Conservation (phyloP, 768 basidiomycete genomes). For the Boletus barrowsii region DNA sequence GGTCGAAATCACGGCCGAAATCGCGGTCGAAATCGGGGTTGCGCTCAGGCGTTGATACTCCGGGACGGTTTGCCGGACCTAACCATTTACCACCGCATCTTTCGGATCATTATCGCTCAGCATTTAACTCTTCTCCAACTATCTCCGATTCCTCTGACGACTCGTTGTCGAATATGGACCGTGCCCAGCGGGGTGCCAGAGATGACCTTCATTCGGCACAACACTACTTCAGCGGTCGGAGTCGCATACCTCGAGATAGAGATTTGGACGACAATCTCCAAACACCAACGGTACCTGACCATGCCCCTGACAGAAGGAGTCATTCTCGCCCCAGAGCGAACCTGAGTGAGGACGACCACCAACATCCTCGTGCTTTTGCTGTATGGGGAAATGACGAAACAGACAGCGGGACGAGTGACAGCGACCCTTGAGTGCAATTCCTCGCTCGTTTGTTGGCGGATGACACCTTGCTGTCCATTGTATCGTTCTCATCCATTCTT, state of each 20-base stretch:
- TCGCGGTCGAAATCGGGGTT: constrained; percentile 37
- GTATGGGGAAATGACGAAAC: constrained; percentile 89
- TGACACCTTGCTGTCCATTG: not conserved
- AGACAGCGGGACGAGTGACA: constrained; percentile 80
- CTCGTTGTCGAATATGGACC: constrained; percentile 33
- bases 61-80: constrained; percentile 54
- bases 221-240: constrained; percentile 42
- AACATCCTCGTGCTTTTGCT: constrained; percentile 62
- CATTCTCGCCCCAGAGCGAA: constrained; percentile 10
- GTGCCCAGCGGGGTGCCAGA: constrained; percentile 45
- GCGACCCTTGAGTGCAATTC: constrained; percentile 37
- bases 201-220: constrained; percentile 48
- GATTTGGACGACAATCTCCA: constrained; percentile 56
- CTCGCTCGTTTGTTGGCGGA: not conserved
- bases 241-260: constrained; percentile 58
- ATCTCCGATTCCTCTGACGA: constrained; percentile 40
- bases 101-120: constrained; percentile 10
- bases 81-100: constrained; percentile 46
- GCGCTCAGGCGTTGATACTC: constrained; percentile 61
- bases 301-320: constrained; percentile 11
- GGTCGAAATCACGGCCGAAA: constrained; percentile 25
- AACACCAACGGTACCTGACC: constrained; percentile 57
- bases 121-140: constrained; percentile 38
- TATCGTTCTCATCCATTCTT: constrained; percentile 3
- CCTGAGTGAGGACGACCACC: constrained; percentile 23